Evolutionary conservation across 441 rosid species (phyloP), one percentile per base, ranked within the genome.

Genomic region (Daphne laureola): DNA sequence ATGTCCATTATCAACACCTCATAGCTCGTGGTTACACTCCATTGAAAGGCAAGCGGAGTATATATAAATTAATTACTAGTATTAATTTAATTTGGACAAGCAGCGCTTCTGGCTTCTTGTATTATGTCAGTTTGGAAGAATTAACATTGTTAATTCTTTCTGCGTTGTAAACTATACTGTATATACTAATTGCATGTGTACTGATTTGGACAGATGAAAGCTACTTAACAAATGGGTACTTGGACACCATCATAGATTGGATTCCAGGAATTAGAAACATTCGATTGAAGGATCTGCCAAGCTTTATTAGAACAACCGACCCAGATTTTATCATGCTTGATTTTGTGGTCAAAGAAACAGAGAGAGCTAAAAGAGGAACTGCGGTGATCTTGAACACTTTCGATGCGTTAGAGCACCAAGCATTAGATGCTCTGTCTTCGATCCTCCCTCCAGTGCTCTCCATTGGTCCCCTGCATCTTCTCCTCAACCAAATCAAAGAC

Each of bases 341-440:
- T 8, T 70, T 53, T 16, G 0, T 21, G 42, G 0, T 43, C 6
- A 5, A 0, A 21, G 72, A 69, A 54, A 18, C 56, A 1, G 72
- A 68, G 17, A 70, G 81, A 66, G 45, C 74, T 40, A 63, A 43
- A 12, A 67, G 66, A 9, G 76, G 70, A 7, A 61, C 73, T 3
- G 79, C 79, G 17, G 46, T 80, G 40, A 44, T 78, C 27, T 27
- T 77, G 4, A 75, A 77, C 53, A 77, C 83, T 0, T 65, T 71
- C 3, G 73, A 81, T 54, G 65, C 50, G 13, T 63, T 81, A 17
- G 87, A 81, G 9, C 69, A 62, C 43, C 67, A 67, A 14, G 17
- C 60, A 1, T 17, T 81, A 14, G 15, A 17, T 0, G 64, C 68
- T 13, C 63, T 78, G 51, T 62, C 61, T 16, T 46, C 80, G 2